Evolutionary conservation across 2,329 filamentous ascomycete species (phyloP).

Genomic region (Monosporascus sp.): DNA sequence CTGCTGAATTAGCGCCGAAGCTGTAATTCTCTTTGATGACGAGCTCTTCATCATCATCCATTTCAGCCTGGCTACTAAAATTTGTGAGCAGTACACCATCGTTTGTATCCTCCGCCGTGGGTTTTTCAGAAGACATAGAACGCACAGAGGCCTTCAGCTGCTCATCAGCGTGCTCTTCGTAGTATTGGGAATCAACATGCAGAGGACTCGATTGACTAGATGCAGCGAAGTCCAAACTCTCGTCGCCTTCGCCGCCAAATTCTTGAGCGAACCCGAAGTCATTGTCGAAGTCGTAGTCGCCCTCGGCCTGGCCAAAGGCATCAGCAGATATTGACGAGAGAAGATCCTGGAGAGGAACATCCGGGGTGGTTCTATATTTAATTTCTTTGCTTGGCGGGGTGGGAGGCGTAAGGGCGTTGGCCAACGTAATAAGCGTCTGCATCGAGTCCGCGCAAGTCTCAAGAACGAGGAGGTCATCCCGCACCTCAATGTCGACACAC

Average conservation of each 20-base stretch:
- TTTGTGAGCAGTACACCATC: conserved; percentile 42
- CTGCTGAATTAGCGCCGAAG: conserved; percentile 58
- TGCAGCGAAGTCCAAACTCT: conserved; percentile 31
- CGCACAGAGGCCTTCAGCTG: conserved; percentile 41
- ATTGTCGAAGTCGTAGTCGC: conserved; percentile 57
- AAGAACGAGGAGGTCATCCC: conserved; percentile 79
- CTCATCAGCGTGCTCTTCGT: conserved; percentile 38
- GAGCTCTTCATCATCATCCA: conserved; percentile 53
- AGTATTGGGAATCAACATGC: conserved; percentile 40
- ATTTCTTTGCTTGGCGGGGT: conserved; percentile 73
- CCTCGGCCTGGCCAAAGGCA: conserved; percentile 61
- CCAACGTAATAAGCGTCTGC: conserved; percentile 76
- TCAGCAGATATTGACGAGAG: conserved; percentile 87
- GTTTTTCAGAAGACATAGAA: conserved; percentile 33
- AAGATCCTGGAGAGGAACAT: conserved; percentile 82
- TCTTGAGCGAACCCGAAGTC: conserved; percentile 54
- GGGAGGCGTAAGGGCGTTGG: conserved; percentile 78
- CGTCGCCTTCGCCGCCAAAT: conserved; percentile 35
- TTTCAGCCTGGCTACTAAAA: conserved; percentile 28
- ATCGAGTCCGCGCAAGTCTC: conserved; percentile 97
- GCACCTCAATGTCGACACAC: conserved; percentile 72
- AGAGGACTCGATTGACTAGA: conserved; percentile 29
- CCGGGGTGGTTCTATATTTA: conserved; percentile 74
- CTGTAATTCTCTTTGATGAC: conserved; percentile 68
- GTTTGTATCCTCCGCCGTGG: conserved; percentile 35